phyloP scores from a whole-genome alignment of 352 stramenopile genomes.

The Pythium brassicae region DNA sequence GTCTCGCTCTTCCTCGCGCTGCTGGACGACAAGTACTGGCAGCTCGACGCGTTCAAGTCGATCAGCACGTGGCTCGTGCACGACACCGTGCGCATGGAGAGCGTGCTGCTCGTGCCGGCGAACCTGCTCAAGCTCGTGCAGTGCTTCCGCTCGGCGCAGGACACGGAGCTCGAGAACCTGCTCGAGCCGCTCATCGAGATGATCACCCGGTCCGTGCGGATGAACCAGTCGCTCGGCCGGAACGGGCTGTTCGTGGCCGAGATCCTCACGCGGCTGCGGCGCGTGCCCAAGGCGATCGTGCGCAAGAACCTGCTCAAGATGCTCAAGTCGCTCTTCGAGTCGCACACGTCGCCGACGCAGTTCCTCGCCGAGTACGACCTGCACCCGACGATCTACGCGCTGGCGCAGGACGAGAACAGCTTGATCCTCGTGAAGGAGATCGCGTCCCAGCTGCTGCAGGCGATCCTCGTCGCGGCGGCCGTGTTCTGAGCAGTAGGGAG shows the following conservation, averaged over 20 bases:
- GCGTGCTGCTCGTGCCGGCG: conserved; percentile 55
- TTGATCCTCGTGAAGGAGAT: conserved; percentile 90
- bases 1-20: conserved; percentile 86
- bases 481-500: conserved; percentile 43
- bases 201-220: conserved; percentile 59
- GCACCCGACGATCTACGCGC: conserved; percentile 64
- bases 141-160: conserved; percentile 64
- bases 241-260: conserved; percentile 84
- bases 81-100: conserved; percentile 82
- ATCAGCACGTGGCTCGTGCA: conserved; percentile 83
- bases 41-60: conserved; percentile 87
- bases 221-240: conserved; percentile 84
- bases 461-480: conserved; percentile 67
- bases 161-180: conserved; percentile 77
- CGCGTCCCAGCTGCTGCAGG: conserved; percentile 78
- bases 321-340: conserved; percentile 88
- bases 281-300: conserved; percentile 85
- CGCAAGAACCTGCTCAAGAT: conserved; percentile 91
- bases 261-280: conserved; percentile 71
- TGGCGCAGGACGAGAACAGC: conserved; percentile 85
- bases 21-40: conserved; percentile 88
- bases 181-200: conserved; percentile 80
- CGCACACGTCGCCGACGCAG: conserved; percentile 76
- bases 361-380: conserved; percentile 90
- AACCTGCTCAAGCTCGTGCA: conserved; percentile 70